Conservation (phyloP, 164 flowering plant genomes). For the Cinnamomum chago region DNA sequence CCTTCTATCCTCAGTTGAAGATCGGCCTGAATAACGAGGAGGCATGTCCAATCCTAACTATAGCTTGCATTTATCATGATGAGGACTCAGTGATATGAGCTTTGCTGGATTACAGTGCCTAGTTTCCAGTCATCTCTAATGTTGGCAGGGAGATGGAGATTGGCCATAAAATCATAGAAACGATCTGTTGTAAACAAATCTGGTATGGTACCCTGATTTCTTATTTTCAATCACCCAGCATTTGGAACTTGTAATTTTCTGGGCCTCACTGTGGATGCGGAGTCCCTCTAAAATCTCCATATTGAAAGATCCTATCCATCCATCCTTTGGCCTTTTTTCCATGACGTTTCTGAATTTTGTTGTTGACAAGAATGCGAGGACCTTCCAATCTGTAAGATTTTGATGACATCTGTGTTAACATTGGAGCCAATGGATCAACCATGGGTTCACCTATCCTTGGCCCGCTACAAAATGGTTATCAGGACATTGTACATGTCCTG, state of each 20-base stretch:
- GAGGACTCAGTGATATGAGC: background rate
- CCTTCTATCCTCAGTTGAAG: conserved; percentile 85
- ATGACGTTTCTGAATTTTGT: background rate
- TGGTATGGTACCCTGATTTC: background rate
- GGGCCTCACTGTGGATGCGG: background rate
- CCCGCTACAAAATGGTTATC: background rate
- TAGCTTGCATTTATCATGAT: conserved; percentile 23
- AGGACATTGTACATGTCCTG: background rate
- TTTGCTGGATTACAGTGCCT: background rate
- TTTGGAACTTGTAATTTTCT: background rate
- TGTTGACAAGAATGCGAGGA: background rate
- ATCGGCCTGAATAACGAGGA: conserved; percentile 57
- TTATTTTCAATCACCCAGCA: background rate
- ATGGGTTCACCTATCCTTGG: background rate
- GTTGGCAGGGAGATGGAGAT: background rate
- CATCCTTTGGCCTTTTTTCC: background rate
- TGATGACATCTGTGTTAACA: background rate
- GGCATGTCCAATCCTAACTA: conserved; percentile 29
- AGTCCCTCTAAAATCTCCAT: background rate
- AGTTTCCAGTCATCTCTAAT: background rate
- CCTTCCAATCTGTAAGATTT: background rate
- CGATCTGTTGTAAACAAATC: background rate
- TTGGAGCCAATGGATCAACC: background rate
- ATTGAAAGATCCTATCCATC: background rate
- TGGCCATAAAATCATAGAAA: background rate